phyloP scores from a whole-genome alignment of 495 filamentous ascomycete species.

The Pyronema omphalodes region DNA sequence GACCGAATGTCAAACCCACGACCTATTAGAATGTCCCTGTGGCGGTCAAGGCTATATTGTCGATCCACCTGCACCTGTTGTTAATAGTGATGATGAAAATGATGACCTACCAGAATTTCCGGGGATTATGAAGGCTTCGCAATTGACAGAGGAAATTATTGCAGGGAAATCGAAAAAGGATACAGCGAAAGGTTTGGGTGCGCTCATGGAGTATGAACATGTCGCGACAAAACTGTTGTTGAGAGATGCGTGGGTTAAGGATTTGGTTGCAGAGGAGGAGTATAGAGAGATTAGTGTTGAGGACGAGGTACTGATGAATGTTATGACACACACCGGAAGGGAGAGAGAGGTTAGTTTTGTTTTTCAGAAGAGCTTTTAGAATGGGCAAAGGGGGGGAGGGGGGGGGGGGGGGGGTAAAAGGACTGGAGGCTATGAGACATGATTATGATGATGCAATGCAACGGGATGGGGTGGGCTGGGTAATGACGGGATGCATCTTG shows the following conservation, averaged over 20 bases:
- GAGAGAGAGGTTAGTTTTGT: conserved; percentile 37
- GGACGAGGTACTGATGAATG: conserved; percentile 42
- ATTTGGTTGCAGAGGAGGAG: conserved; percentile 25
- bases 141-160: conserved; percentile 44
- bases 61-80: conserved; percentile 7
- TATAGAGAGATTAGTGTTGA: conserved; percentile 31
- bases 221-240: conserved; percentile 33
- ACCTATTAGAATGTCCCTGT: conserved; percentile 49
- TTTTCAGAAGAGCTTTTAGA: conserved; percentile 38
- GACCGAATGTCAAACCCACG: conserved; percentile 46
- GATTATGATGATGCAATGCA: too few species aligned
- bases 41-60: conserved; percentile 34
- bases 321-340: conserved; percentile 38
- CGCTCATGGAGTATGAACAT: conserved; percentile 49
- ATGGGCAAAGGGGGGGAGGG: too few species aligned
- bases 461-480: too few species aligned
- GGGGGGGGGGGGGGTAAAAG: too few species aligned
- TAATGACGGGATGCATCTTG: too few species aligned
- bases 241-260: conserved; percentile 18
- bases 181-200: conserved; percentile 33
- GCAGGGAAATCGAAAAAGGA: conserved; percentile 16
- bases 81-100: conserved; percentile 26
- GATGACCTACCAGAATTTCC: conserved; percentile 30
- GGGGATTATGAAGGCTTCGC: conserved; percentile 34
- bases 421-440: too few species aligned